Conservation (phyloP, 768 basidiomycete species). For the Macrolepiota fuliginosa region DNA sequence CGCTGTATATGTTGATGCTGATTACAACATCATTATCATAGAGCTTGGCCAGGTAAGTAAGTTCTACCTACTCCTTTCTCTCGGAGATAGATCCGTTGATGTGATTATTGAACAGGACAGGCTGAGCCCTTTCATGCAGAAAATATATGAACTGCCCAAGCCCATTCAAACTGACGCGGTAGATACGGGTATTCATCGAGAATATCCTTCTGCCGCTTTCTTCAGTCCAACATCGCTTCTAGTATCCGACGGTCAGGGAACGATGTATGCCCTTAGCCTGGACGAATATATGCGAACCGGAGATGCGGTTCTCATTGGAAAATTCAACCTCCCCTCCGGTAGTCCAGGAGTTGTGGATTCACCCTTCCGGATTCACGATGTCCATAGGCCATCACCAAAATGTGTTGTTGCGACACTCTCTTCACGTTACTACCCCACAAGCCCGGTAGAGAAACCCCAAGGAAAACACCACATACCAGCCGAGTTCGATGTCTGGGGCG, state of each 20-base stretch:
- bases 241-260: constrained; percentile 70
- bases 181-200: constrained; percentile 42
- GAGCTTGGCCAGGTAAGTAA: constrained; percentile 55
- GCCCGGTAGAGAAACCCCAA: constrained; percentile 12
- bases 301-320: constrained; percentile 36
- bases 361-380: constrained; percentile 43
- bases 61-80: background rate
- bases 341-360: constrained; percentile 33
- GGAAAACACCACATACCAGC: constrained; percentile 27
- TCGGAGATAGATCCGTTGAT: constrained; percentile 12
- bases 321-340: constrained; percentile 44
- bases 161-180: constrained; percentile 37
- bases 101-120: constrained; percentile 34
- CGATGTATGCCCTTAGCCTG: constrained; percentile 51
- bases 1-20: constrained; percentile 68
- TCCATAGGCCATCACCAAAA: constrained; percentile 34
- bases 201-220: constrained; percentile 75
- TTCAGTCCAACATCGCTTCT: constrained; percentile 47
- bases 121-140: constrained; percentile 47
- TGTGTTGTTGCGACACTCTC: constrained; percentile 52
- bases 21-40: constrained; percentile 59
- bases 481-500: constrained; percentile 69
- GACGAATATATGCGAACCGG: background rate
- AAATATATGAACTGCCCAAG: constrained; percentile 59
- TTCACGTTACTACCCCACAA: constrained; percentile 44